Conservation (phyloP, 176 grass and related monocot genomes). For the Cenchrus americanus region DNA sequence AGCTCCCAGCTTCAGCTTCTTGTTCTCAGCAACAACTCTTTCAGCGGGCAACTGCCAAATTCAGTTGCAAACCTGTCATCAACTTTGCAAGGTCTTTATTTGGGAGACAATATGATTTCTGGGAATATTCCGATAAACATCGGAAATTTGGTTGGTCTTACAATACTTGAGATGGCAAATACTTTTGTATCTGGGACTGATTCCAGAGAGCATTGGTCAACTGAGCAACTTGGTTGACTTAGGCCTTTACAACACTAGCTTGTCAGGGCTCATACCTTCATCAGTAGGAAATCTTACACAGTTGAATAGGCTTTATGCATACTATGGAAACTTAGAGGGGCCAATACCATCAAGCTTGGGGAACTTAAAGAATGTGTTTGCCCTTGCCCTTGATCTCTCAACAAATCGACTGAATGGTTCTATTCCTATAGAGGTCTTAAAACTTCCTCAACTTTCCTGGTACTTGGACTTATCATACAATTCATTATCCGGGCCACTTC, state of each 20-base stretch:
- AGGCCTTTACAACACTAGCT: background rate
- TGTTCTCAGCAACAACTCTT: background rate
- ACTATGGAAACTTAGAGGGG: slow-evolving; percentile 13
- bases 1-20: background rate
- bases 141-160: slow-evolving; percentile 23
- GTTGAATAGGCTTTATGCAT: slow-evolving; percentile 1
- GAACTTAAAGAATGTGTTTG: background rate
- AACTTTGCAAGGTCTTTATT: background rate
- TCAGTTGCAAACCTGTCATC: background rate
- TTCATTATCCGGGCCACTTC: slow-evolving; percentile 21
- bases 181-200: background rate
- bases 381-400: slow-evolving; percentile 6
- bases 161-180: background rate
- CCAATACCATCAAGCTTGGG: slow-evolving; percentile 21
- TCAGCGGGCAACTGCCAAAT: slow-evolving; percentile 16
- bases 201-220: slow-evolving; percentile 33
- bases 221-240: slow-evolving; percentile 11
- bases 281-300: slow-evolving; percentile 25
- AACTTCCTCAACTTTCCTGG: background rate
- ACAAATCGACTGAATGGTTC: background rate
- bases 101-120: slow-evolving; percentile 12
- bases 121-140: background rate
- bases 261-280: slow-evolving; percentile 29
- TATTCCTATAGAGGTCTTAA: slow-evolving; percentile 17
- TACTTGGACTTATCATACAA: slow-evolving; percentile 38